A percentile compares a stretch with the other conserved stretches of the same genome.
Conservation (phyloP, 441 rosid genomes). For the Geranium incanum region DNA sequence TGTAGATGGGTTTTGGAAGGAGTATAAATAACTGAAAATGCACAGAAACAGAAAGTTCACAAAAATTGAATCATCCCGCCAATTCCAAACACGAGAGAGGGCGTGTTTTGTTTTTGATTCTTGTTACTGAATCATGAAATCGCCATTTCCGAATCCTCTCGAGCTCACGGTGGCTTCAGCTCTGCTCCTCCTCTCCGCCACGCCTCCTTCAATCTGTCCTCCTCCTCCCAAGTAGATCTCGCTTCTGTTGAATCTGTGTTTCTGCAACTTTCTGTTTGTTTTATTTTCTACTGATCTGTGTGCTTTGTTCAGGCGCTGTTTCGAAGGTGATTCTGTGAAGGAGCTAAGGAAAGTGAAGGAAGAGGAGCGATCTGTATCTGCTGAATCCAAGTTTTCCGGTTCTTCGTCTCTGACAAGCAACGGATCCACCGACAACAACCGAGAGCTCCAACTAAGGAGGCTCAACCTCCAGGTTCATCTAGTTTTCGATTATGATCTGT, state of each 20-base stretch:
- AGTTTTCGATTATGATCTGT: not conserved
- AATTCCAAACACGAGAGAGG: not conserved
- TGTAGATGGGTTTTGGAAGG: not conserved
- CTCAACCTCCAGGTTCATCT: slow-evolving; percentile 26
- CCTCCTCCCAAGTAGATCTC: slow-evolving; percentile 32
- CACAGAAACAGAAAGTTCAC: not conserved
- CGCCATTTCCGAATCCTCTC: slow-evolving; percentile 48
- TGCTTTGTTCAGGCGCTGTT: slow-evolving; percentile 21
- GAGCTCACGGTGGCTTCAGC: slow-evolving; percentile 74
- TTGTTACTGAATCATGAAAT: not conserved
- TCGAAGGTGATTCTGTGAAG: slow-evolving; percentile 19
- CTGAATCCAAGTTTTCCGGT: slow-evolving; percentile 33
- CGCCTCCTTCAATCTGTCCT: slow-evolving; percentile 22
- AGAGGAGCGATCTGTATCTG: slow-evolving; percentile 28
- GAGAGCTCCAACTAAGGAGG: slow-evolving; percentile 29
- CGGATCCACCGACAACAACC: slow-evolving; percentile 27
- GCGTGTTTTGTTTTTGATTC: no score
- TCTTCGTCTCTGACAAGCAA: slow-evolving; percentile 43
- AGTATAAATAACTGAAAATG: not conserved
- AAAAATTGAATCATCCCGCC: slow-evolving; percentile 25
- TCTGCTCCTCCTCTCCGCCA: slow-evolving; percentile 65
- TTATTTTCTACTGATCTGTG: no score
- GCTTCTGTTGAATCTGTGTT: not conserved
- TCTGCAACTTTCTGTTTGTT: slow-evolving; percentile 4
- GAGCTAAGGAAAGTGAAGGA: slow-evolving; percentile 22